phyloP scores from a whole-genome alignment of 2,329 filamentous ascomycete species.

The Fusarium sororula region DNA sequence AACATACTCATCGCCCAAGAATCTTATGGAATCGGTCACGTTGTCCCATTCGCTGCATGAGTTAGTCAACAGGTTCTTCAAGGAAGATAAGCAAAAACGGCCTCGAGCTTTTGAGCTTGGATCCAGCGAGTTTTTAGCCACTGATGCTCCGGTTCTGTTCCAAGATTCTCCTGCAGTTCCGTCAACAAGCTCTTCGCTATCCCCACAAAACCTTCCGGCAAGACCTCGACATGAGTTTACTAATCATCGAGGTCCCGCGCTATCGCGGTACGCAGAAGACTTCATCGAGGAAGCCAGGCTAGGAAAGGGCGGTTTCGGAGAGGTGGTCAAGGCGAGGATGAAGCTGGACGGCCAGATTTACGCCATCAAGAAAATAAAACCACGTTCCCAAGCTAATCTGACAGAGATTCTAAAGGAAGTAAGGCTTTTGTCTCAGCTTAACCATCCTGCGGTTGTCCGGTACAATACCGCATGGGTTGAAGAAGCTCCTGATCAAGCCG shows the following conservation, averaged over 20 bases:
- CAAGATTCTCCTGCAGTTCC: slow-evolving; percentile 54
- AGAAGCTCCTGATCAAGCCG: slow-evolving; percentile 64
- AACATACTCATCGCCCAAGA: slow-evolving; percentile 81
- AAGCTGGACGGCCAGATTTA: slow-evolving; percentile 94
- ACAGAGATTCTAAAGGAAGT: slow-evolving; percentile 88
- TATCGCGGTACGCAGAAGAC: slow-evolving; percentile 85
- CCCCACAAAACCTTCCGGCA: slow-evolving; percentile 54
- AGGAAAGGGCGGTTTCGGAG: slow-evolving; percentile 93
- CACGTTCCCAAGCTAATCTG: slow-evolving; percentile 79
- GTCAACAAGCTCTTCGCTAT: slow-evolving; percentile 55
- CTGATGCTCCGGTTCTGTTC: slow-evolving; percentile 67
- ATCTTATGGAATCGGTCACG: slow-evolving; percentile 74
- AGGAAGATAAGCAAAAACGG: slow-evolving; percentile 81
- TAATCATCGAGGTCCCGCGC: slow-evolving; percentile 54
- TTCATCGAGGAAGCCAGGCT: slow-evolving; percentile 90
- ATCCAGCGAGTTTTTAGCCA: slow-evolving; percentile 73
- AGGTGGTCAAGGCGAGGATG: slow-evolving; percentile 94
- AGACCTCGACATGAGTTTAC: slow-evolving; percentile 71
- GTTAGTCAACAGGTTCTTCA: slow-evolving; percentile 85
- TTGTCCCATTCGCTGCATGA: slow-evolving; percentile 82
- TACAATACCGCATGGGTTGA: slow-evolving; percentile 98
- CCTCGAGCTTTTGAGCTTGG: slow-evolving; percentile 80
- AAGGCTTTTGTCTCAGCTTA: slow-evolving; percentile 87
- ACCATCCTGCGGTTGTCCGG: slow-evolving; percentile 85
- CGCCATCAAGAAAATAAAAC: slow-evolving; percentile 95